Evolutionary conservation across 108 stramenopile species (phyloP), one percentile per base, ranked within the genome.

Genomic region (Phaeodactylum tricornutum): DNA sequence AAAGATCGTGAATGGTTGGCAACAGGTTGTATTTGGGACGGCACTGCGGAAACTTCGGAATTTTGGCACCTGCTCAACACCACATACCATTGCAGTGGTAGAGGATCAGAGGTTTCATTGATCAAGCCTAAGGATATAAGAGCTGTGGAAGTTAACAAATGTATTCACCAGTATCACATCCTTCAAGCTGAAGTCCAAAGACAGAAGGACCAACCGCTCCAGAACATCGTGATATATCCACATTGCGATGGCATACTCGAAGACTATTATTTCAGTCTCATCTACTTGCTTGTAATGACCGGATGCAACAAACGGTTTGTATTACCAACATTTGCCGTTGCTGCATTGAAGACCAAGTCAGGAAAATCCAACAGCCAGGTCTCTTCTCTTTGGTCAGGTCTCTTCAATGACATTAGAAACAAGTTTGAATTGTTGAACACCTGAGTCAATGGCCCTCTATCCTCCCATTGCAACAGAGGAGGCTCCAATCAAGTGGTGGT

Each of bases 291-390:
- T 42, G 41, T 42, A 16, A 42, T 42, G 41, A 16, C 15, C 41
- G 15, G 41, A 42, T 42, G 41, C 15, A 16, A 16, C 9, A 42
- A 16, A 11, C 9, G 17, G 15, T 42, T 9, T 16, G 15, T 42
- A 7, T 42, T 42, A 15, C 41, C 15, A 16, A 42, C 41, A 11
- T 42, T 42, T 16, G 9, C 41, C 15, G 15, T 7, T 7, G 41
- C 41, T 7, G 41, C 15, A 16, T 16, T 42, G n/a, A 42, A 42
- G n/a, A 42, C 41, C 41, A 42, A 42, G 41, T 42, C 41, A 9
- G 41, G 15, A 7, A 42, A 42, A 16, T 15, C n/a, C 41, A 16
- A 42, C 41, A 42, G 41, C 15, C 9, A 42, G 15, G 41, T 42
- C 15, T 42, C 41, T 7, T 42, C 41, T 16, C 41, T 42, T 16